Conservation (phyloP, 2,329 filamentous ascomycete species). For the Fusarium bulbicola region DNA sequence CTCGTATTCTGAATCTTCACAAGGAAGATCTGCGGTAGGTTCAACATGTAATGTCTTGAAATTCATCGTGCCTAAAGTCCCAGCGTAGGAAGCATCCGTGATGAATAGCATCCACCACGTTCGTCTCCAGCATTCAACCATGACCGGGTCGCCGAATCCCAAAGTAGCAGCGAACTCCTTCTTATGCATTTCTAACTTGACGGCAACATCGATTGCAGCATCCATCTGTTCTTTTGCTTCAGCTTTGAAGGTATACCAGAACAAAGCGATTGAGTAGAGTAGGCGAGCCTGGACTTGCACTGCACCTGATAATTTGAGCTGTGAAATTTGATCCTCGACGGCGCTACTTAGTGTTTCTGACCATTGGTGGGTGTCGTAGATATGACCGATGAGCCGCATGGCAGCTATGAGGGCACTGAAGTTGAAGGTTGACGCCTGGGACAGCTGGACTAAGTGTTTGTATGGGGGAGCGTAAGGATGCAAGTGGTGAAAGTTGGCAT, state of each 20-base stretch:
- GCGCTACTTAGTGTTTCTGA: conserved; percentile 3
- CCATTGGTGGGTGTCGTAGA: conserved; percentile 42
- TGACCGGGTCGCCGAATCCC: conserved; percentile 55
- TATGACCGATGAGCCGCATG: conserved; percentile 48
- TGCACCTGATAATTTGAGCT: conserved; percentile 20
- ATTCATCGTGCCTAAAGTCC: conserved; percentile 40
- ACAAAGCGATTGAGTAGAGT: conserved; percentile 49
- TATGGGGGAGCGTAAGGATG: conserved; percentile 45
- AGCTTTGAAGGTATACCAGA: conserved; percentile 44
- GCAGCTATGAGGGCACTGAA: conserved; percentile 39
- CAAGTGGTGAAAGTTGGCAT: conserved; percentile 47
- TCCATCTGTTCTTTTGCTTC: conserved; percentile 46
- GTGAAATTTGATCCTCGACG: conserved; percentile 7
- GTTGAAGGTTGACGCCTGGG: background rate
- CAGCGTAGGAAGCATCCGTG: conserved; percentile 61
- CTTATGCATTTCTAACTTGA: conserved; percentile 68
- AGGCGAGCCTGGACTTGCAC: conserved; percentile 50
- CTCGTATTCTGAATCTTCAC: conserved; percentile 68
- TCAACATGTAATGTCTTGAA: conserved; percentile 51
- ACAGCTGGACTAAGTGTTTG: conserved; percentile 18
- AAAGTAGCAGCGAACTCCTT: conserved; percentile 60
- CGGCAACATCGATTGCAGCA: conserved; percentile 64
- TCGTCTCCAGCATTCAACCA: conserved; percentile 69
- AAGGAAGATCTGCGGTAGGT: conserved; percentile 68
- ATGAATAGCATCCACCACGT: conserved; percentile 79